Evolutionary conservation across 73 alveolate genomes (phyloP).

Genomic region (Tetrahymena malaccensis): DNA sequence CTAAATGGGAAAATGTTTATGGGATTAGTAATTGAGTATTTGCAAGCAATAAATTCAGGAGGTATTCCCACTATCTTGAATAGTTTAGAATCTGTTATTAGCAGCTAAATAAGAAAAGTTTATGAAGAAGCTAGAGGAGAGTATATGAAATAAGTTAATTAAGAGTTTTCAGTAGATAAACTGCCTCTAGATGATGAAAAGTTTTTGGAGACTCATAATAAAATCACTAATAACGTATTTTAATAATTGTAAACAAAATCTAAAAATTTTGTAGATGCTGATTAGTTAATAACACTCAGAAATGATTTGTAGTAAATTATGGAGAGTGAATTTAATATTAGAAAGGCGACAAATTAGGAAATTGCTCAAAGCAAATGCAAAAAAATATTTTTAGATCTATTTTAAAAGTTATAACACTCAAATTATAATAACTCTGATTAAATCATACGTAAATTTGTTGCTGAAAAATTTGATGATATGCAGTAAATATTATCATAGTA

Average conservation of each 20-base stretch:
- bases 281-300: neutral
- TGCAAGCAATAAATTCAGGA: conserved; percentile 70
- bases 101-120: conserved; percentile 67
- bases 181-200: conserved; percentile 33
- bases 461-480: neutral
- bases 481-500: neutral
- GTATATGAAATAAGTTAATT: neutral
- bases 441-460: neutral
- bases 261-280: conserved; percentile 3
- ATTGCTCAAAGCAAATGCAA: neutral
- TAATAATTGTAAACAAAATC: neutral
- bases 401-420: neutral
- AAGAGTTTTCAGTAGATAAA: neutral
- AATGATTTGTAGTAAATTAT: conserved; percentile 13
- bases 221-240: neutral
- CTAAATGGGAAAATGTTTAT: conserved; percentile 78
- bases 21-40: conserved; percentile 75
- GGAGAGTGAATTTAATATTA: conserved; percentile 2
- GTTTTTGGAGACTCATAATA: neutral
- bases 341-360: conserved; percentile 7
- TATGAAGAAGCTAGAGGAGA: conserved; percentile 52
- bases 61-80: conserved; percentile 80
- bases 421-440: neutral
- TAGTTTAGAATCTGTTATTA: conserved; percentile 81
- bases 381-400: neutral